Evolutionary conservation across 2,329 filamentous ascomycete genomes (phyloP).

Genomic region (Drechslerella dactyloides): DNA sequence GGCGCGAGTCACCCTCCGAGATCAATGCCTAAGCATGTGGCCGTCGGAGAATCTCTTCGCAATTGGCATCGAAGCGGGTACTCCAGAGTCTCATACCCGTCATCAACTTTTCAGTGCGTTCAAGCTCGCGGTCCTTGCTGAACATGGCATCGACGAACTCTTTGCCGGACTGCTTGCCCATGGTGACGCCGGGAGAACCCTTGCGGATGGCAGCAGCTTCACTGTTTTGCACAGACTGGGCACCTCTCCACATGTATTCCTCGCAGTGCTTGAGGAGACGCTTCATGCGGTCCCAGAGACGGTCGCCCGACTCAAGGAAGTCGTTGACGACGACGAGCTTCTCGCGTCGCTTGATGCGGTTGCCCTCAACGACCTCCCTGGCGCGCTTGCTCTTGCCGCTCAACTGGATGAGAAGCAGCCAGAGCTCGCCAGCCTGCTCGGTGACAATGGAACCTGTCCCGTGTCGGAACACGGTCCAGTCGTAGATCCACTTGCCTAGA

Average conservation of each 20-base stretch:
- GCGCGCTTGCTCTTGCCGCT: slow-evolving; percentile 92
- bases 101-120: slow-evolving; percentile 93
- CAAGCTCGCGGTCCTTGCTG: slow-evolving; percentile 84
- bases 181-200: slow-evolving; percentile 63
- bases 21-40: slow-evolving; percentile 62
- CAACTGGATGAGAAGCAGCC: slow-evolving; percentile 91
- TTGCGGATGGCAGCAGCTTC: slow-evolving; percentile 61
- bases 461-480: slow-evolving; percentile 95
- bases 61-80: slow-evolving; percentile 93
- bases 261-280: slow-evolving; percentile 89
- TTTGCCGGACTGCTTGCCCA: slow-evolving; percentile 89
- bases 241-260: slow-evolving; percentile 89
- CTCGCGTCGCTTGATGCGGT: slow-evolving; percentile 73
- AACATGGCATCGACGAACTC: slow-evolving; percentile 98
- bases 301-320: slow-evolving; percentile 86
- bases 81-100: slow-evolving; percentile 85
- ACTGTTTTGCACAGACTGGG: slow-evolving; percentile 64
- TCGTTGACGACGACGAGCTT: slow-evolving; percentile 83
- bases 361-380: slow-evolving; percentile 70
- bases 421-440: slow-evolving; percentile 91
- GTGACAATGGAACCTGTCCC: slow-evolving; percentile 81
- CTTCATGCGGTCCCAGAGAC: slow-evolving; percentile 83
- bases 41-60: slow-evolving; percentile 79
- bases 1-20: neutral
- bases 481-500: slow-evolving; percentile 98